A percentile compares a stretch with the other conserved stretches of the same genome.
Evolutionary conservation across 148 eudicot species (phyloP).

Genomic region (Nepenthes gracilis): DNA sequence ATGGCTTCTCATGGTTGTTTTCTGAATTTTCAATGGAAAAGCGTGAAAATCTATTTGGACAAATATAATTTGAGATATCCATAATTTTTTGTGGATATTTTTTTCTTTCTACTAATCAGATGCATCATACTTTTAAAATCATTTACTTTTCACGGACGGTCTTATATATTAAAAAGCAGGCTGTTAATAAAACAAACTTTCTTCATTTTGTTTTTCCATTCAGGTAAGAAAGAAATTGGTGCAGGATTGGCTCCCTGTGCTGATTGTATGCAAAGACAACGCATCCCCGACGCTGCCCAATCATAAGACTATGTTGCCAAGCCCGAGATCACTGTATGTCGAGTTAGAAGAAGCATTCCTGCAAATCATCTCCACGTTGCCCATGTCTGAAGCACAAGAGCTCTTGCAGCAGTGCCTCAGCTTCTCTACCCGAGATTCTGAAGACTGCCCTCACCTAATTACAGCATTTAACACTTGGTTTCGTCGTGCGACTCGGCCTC

Average conservation of each 20-base stretch:
- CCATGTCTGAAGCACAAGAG: constrained; percentile 65
- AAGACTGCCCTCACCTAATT: constrained; percentile 71
- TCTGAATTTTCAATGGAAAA: too few species aligned
- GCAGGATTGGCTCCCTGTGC: constrained; percentile 86
- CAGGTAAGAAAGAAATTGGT: constrained; percentile 91
- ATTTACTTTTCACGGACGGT: too few species aligned
- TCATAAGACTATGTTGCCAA: constrained; percentile 35
- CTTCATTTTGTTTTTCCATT: background rate
- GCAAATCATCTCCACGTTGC: constrained; percentile 66
- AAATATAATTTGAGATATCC: too few species aligned
- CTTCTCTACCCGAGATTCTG: constrained; percentile 74
- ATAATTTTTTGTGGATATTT: too few species aligned
- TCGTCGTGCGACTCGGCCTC: constrained; percentile 50
- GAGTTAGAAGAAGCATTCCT: constrained; percentile 77
- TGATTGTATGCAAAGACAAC: constrained; percentile 68
- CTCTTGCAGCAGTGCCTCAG: constrained; percentile 78
- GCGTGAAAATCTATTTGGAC: too few species aligned
- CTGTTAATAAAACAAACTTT: background rate
- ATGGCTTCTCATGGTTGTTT: too few species aligned
- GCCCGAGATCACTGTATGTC: constrained; percentile 35
- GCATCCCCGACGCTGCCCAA: constrained; percentile 31
- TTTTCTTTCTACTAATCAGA: too few species aligned
- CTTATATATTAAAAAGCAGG: too few species aligned
- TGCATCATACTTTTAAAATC: too few species aligned
- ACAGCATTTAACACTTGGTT: constrained; percentile 85